Evolutionary conservation across 768 basidiomycete genomes (phyloP), one percentile per base, ranked within the genome.

Genomic region (Ramaria sp.): DNA sequence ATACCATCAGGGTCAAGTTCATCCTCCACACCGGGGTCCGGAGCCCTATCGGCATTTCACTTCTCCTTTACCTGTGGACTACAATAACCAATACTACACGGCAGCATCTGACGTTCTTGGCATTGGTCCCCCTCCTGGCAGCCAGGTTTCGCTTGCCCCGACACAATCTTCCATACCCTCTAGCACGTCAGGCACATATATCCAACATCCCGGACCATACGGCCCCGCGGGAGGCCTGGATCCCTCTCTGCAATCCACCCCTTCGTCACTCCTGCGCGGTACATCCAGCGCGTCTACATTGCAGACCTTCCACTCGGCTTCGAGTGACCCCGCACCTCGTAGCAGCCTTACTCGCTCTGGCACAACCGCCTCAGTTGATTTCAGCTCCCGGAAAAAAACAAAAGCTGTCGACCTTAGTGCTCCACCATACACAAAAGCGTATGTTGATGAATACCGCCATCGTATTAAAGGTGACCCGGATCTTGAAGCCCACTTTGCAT

Each of bases 391-490:
- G 53, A 86, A 84, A n/a, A 60, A 59, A 70, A 82, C 79, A 59
- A 91, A 90, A 68, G 90, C 90, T 2, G 80, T 91, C 46, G 90
- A 92, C 67, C 73, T 91, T 58, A 81, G 75, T 39, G 79, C 86
- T 0, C 90, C 90, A 22, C 94, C 94, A 1, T 94, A 84, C 68
- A 96, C 92, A 17, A 94, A 92, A 67, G 86, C 93, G 64, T 96
- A 94, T 67, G 93, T 99, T 63, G 96, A 99, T 66, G 87, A 96
- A 67, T 99, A 99, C 72, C 89, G 96, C 19, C 86, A 88, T 57
- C 84, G 96, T 53, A 96, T 99, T 73, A 98, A 98, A 71, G 86
- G 82, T 30, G 96, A 99, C 70, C 94, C 94, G 1, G 96, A 99
- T 68, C 95, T 95, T 0, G 96, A 98, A 69, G 91, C 94, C 24